These are phyloP conservation scores for Scutellaria barbata DNA, from an alignment of 257 asterid species.

Conservation along the genomic window DNA sequence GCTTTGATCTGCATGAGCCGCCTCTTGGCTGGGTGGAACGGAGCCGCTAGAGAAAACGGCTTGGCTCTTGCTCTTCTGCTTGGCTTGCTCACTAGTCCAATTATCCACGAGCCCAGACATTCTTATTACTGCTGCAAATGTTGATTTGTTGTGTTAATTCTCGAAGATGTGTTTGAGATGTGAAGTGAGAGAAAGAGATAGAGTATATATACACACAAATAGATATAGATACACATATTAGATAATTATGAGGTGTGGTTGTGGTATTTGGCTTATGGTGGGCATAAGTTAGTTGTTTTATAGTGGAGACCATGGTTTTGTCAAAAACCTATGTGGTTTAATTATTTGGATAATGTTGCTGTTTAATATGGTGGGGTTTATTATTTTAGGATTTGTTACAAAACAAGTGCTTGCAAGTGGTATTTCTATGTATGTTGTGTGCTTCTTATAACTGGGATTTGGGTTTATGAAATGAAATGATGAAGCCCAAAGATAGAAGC, in stretches of 20 bases:
- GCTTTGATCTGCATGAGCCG: conserved; percentile 26
- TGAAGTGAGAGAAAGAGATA: background rate
- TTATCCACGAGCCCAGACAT: conserved; percentile 62
- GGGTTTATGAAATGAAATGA: background rate
- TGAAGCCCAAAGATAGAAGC: no score
- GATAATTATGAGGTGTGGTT: background rate
- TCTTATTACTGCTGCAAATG: background rate
- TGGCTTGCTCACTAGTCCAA: conserved; percentile 55
- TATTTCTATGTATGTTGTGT: background rate
- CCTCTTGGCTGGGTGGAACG: conserved; percentile 28
- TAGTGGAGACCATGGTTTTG: background rate
- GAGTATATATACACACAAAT: background rate
- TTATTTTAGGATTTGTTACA: background rate
- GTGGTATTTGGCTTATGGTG: conserved; percentile 4
- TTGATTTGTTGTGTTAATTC: background rate
- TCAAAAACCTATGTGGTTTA: conserved; percentile 8
- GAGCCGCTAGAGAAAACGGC: conserved; percentile 7
- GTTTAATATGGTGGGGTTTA: background rate
- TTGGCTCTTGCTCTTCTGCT: conserved; percentile 43
- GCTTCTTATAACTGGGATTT: background rate
- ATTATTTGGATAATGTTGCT: background rate
- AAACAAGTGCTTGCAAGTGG: conserved; percentile 30
- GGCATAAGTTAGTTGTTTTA: background rate
- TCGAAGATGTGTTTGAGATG: conserved; percentile 16
- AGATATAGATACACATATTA: background rate